Base-by-base conservation (phyloP, 176 grass and related monocot genomes). In the Triticum urartu region DNA sequence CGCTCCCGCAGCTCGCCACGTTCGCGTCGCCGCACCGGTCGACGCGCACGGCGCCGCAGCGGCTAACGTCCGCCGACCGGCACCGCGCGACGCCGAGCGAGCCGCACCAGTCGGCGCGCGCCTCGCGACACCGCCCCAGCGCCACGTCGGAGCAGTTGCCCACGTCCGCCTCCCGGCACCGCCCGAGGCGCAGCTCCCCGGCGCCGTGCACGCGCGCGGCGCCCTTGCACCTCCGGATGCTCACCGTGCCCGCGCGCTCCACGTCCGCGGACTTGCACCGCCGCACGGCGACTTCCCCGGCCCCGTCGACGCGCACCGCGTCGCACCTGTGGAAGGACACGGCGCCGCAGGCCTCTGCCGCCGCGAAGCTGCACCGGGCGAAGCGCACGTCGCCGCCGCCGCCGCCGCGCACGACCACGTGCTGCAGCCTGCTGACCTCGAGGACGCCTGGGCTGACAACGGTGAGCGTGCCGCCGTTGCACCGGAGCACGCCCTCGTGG, bases 61-160 rank as follows among this genome's bases (percentile, higher is more conserved):
- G 86, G 67, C 35, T 93, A 56, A 93, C 83, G 62, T 91, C 86
- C 36, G 89, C 89, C 8, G 86, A 75, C 28, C 26, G 81, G 89
- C 89, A 91, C n/a, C 89, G 79, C 1, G 47, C 35, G 21, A 94
- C 63, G 6, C 83, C 81, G 9, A 94, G 74, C 72, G 77, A 85
- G 64, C 92, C 86, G 64, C 86, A 91, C 89, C 92, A 91, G 89
- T 94, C 89, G 5, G 81, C 89, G 42, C 79, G 84, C 68, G 87
- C 85, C 3, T 66, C 33, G 56, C 81, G 87, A 64, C 88, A 91
- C 24, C 86, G 82, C 1, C 42, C 87, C 59, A 91, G 71, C 47
- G 62, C 48, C 11, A 78, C 88, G 67, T 90, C 89, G 21, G 76
- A 78, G 78, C 91, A 90, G 64, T 81, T 87, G 67, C 25, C 88